Evolutionary conservation across 2,329 filamentous ascomycete genomes (phyloP).

Genomic region (Calonectria hawksworthii): DNA sequence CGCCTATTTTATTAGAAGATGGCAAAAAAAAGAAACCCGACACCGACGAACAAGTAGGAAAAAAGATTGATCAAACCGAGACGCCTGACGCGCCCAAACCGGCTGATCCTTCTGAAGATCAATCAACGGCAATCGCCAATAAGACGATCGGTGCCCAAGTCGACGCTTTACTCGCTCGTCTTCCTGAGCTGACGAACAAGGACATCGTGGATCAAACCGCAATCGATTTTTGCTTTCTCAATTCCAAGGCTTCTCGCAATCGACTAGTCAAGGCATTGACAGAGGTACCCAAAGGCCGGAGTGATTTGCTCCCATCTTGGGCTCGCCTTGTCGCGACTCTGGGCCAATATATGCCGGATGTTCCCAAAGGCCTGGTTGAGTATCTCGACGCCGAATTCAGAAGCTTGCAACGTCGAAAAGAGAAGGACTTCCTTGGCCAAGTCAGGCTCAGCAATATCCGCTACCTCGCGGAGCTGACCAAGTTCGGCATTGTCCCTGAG

Average conservation of each 20-base stretch:
- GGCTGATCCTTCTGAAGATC: constrained; percentile 76
- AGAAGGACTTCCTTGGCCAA: constrained; percentile 96
- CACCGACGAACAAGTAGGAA: constrained; percentile 84
- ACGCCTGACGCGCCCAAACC: constrained; percentile 64
- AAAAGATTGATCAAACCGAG: constrained; percentile 73
- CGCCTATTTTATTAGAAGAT: constrained; percentile 92
- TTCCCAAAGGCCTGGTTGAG: constrained; percentile 91
- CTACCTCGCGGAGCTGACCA: constrained; percentile 97
- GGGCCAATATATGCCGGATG: constrained; percentile 92
- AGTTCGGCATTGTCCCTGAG: constrained; percentile 97
- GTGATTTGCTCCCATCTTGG: constrained; percentile 91
- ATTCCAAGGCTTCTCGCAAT: constrained; percentile 97
- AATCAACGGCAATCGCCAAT: constrained; percentile 94
- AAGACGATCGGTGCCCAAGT: constrained; percentile 98
- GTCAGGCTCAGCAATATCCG: constrained; percentile 94
- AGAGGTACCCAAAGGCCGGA: constrained; percentile 93
- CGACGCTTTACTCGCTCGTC: constrained; percentile 85
- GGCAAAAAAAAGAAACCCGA: constrained; percentile 94
- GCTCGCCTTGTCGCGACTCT: constrained; percentile 94
- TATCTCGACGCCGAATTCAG: constrained; percentile 97
- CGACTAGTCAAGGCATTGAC: constrained; percentile 92
- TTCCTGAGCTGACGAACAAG: constrained; percentile 94
- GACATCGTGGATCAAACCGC: constrained; percentile 93
- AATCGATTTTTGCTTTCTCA: constrained; percentile 97
- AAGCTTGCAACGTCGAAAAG: constrained; percentile 95